phyloP scores from a whole-genome alignment of 2,329 filamentous ascomycete species.

The Clonostachys rhizophaga region DNA sequence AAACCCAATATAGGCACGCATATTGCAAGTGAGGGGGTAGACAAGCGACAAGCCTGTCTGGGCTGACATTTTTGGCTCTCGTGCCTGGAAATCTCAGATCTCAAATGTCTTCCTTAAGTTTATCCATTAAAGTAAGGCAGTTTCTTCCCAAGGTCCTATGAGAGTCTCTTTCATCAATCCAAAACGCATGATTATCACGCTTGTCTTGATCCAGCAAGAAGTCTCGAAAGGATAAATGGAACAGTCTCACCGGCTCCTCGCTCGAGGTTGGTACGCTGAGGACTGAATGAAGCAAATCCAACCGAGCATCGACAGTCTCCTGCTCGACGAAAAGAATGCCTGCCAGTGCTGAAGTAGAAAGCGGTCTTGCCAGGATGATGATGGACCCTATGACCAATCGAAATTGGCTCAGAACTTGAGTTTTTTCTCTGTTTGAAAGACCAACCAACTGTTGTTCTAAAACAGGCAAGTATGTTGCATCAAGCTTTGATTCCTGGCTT shows the following conservation, averaged over 20 bases:
- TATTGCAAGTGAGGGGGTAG: slow-evolving; percentile 24
- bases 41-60: slow-evolving; percentile 5
- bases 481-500: slow-evolving; percentile 1
- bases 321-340: neutral
- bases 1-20: slow-evolving; percentile 29
- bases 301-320: neutral
- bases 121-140: neutral
- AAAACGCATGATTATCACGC: neutral
- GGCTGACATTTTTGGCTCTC: neutral
- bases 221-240: neutral
- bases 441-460: slow-evolving; percentile 3
- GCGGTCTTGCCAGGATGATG: neutral
- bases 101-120: neutral
- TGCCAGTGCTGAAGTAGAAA: neutral
- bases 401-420: neutral
- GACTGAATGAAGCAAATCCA: neutral
- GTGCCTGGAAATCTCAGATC: slow-evolving; percentile 1
- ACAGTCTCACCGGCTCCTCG: neutral
- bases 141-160: neutral
- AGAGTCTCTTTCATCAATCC: neutral
- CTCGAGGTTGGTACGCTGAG: neutral
- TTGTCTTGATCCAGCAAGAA: neutral
- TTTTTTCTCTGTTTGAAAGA: neutral
- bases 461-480: slow-evolving; percentile 9
- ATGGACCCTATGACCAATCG: neutral